These are phyloP conservation scores for Cyberlindnera suaveolens DNA, from an alignment of 805 yeast genomes.

Conservation along the genomic window DNA sequence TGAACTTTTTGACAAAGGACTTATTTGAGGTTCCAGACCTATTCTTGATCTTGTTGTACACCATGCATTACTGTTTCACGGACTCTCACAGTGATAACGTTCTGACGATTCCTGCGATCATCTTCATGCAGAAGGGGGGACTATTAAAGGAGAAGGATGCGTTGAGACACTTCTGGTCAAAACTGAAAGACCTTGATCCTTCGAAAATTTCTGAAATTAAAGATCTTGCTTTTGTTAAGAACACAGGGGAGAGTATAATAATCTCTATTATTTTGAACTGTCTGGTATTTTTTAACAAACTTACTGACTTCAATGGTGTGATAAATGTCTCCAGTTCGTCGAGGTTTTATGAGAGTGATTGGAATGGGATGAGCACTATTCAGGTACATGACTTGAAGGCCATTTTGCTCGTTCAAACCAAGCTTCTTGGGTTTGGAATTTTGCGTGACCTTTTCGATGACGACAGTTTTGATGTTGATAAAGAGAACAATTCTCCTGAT, in stretches of 20 bases:
- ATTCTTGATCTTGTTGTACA: slow-evolving; percentile 30
- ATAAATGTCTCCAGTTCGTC: slow-evolving; percentile 27
- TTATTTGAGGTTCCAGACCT: slow-evolving; percentile 21
- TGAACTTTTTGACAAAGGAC: slow-evolving; percentile 21
- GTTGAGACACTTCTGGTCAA: slow-evolving; percentile 22
- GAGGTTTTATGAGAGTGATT: slow-evolving; percentile 34
- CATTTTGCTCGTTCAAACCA: slow-evolving; percentile 34
- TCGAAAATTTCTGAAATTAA: slow-evolving; percentile 27
- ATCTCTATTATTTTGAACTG: slow-evolving; percentile 36
- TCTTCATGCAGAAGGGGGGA: slow-evolving; percentile 49
- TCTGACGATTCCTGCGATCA: slow-evolving; percentile 34
- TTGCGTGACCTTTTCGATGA: slow-evolving; percentile 28
- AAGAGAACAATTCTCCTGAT: slow-evolving; percentile 27
- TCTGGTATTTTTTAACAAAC: slow-evolving; percentile 39
- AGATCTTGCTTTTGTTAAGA: slow-evolving; percentile 30
- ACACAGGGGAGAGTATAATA: slow-evolving; percentile 30
- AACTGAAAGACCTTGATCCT: slow-evolving; percentile 19
- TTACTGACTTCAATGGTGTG: slow-evolving; percentile 32
- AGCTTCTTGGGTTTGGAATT: slow-evolving; percentile 34
- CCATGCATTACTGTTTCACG: slow-evolving; percentile 29
- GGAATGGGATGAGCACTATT: slow-evolving; percentile 13
- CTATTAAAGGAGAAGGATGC: slow-evolving; percentile 29
- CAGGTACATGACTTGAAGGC: slow-evolving; percentile 14
- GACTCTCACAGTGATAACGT: slow-evolving; percentile 28
- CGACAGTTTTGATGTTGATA: slow-evolving; percentile 16